Percentiles rank a stretch among this genome's conserved stretches.
Evolutionary conservation across 352 stramenopile genomes (phyloP).

Genomic region (Thraustochytrium striatum): DNA sequence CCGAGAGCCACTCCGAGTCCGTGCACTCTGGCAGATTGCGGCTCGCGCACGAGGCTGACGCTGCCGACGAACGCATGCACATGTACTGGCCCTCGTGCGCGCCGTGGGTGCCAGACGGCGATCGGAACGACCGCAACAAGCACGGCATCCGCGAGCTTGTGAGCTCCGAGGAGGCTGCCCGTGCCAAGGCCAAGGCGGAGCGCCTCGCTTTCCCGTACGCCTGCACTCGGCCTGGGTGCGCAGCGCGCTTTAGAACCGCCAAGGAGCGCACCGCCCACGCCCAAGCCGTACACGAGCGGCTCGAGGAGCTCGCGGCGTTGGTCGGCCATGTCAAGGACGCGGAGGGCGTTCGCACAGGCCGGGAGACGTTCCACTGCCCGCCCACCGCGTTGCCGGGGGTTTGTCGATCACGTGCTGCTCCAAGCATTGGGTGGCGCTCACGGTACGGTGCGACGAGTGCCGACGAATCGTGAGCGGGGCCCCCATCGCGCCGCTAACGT

Average conservation of each 20-base stretch:
- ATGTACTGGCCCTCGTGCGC: constrained; percentile 12
- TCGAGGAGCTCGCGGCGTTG: neutral
- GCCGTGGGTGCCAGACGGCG: neutral
- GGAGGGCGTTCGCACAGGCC: neutral
- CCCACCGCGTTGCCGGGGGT: neutral
- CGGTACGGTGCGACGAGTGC: constrained; percentile 38
- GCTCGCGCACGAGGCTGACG: neutral
- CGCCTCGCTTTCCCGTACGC: constrained; percentile 4
- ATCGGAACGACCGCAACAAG: neutral
- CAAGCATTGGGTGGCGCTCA: constrained; percentile 35
- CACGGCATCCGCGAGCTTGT: neutral
- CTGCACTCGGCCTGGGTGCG: neutral
- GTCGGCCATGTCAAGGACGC: neutral
- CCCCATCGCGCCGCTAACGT: constrained; percentile 14
- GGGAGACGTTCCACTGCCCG: neutral
- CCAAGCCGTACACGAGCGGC: constrained; percentile 20
- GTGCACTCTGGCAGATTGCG: constrained; percentile 20
- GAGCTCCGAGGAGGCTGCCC: neutral
- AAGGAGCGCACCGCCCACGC: constrained; percentile 36
- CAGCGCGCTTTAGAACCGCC: constrained; percentile 11
- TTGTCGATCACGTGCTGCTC: constrained; percentile 33
- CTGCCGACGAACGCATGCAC: constrained; percentile 21
- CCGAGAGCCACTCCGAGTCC: neutral
- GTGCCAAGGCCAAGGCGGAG: neutral
- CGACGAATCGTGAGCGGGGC: constrained; percentile 4